Evolutionary conservation across 176 grass and related monocot genomes (phyloP).

Genomic region (Juncus inflexus): DNA sequence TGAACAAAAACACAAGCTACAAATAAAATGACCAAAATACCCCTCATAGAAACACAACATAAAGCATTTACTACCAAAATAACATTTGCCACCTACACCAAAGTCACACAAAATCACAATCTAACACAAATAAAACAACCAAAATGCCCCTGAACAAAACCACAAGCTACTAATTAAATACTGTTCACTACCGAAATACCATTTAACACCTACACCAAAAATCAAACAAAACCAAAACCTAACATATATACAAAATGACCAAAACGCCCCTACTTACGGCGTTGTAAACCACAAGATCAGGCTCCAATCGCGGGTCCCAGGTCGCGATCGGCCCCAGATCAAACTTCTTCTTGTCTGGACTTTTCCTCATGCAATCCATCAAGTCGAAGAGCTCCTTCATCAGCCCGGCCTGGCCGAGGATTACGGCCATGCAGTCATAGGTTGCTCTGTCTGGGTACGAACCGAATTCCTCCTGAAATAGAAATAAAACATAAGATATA

Average conservation of each 20-base stretch:
- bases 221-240: no score
- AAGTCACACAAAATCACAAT: conserved; percentile 6
- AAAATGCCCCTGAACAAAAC: conserved; percentile 1
- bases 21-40: conserved; percentile 12
- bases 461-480: conserved; percentile 75
- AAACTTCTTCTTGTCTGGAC: conserved; percentile 59
- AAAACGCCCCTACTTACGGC: conserved; percentile 41
- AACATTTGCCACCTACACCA: not conserved
- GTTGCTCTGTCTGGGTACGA: conserved; percentile 90
- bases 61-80: no score
- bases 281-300: conserved; percentile 88
- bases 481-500: not conserved
- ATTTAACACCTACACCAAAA: not conserved
- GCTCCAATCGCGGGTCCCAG: conserved; percentile 85
- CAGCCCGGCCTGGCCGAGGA: conserved; percentile 87
- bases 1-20: conserved; percentile 15
- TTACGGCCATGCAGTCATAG: conserved; percentile 90
- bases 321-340: conserved; percentile 59
- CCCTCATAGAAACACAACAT: not conserved
- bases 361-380: conserved; percentile 78
- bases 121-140: not conserved
- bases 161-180: no score
- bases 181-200: not conserved
- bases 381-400: conserved; percentile 98
- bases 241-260: no score